These are phyloP conservation scores for Nannochloropsis gaditana DNA, from an alignment of 108 stramenopile genomes.

Conservation along the genomic window DNA sequence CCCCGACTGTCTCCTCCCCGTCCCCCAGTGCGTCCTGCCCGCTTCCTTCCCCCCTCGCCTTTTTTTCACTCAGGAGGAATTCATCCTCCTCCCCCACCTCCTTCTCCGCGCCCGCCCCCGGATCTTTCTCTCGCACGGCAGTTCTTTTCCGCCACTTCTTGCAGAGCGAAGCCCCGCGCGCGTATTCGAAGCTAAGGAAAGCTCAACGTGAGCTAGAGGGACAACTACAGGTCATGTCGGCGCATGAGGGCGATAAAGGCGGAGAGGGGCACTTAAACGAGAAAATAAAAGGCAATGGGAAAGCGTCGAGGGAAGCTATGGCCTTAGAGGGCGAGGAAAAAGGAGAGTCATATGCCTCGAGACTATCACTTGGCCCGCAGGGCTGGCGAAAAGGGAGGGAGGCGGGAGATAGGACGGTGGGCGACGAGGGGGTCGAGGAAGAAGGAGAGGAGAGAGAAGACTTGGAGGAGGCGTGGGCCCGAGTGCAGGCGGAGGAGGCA, in stretches of 20 bases:
- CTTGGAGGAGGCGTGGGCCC: neutral
- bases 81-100: slow-evolving; percentile 9
- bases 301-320: neutral
- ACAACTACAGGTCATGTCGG: neutral
- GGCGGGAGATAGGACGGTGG: neutral
- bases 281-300: neutral
- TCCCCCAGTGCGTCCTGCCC: neutral
- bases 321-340: neutral
- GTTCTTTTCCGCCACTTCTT: neutral
- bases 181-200: neutral
- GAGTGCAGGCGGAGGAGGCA: slow-evolving; percentile 9
- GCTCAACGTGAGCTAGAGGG: neutral
- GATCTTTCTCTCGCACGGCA: neutral
- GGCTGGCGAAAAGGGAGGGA: neutral
- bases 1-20: neutral
- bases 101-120: neutral
- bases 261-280: neutral
- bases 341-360: neutral
- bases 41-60: neutral
- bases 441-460: slow-evolving; percentile 13
- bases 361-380: neutral
- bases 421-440: neutral
- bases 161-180: neutral
- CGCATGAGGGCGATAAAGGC: neutral
- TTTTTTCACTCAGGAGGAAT: neutral